Evolutionary conservation across 148 eudicot genomes (phyloP).

Genomic region (Heliosperma pusillum): DNA sequence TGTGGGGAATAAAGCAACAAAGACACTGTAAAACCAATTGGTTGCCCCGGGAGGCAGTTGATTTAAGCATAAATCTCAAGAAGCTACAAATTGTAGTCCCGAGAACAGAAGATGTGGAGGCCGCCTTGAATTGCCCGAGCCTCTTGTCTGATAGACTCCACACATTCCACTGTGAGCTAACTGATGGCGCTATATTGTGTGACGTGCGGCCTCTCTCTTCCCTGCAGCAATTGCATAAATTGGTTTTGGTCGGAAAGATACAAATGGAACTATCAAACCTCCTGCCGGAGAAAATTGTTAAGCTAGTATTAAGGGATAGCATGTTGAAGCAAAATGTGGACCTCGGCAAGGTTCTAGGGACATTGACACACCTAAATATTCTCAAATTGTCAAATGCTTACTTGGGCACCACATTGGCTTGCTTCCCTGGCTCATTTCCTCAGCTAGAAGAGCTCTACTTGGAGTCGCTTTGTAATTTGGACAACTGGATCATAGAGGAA

Average conservation of each 20-base stretch:
- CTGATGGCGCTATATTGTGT: not conserved
- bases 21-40: not conserved
- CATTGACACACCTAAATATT: constrained; percentile 10
- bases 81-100: not conserved
- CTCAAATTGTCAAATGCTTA: constrained; percentile 15
- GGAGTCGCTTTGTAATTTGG: not conserved
- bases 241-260: constrained; percentile 7
- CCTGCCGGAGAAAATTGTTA: constrained; percentile 15
- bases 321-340: not conserved
- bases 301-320: constrained; percentile 15
- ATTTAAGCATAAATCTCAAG: constrained; percentile 7
- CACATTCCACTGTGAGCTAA: constrained; percentile 14
- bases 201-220: constrained; percentile 1
- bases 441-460: constrained; percentile 21
- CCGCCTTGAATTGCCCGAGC: constrained; percentile 13
- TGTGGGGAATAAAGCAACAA: constrained; percentile 19
- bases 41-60: constrained; percentile 4
- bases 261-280: not conserved
- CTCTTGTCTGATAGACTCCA: constrained; percentile 9
- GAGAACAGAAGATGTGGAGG: not conserved
- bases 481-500: constrained; percentile 12
- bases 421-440: constrained; percentile 14
- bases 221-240: constrained; percentile 12
- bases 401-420: not conserved
- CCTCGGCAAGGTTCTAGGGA: constrained; percentile 5